Base-by-base conservation (phyloP, 192 early-diverging fungal genomes). In the Rhizophagus clarus region DNA sequence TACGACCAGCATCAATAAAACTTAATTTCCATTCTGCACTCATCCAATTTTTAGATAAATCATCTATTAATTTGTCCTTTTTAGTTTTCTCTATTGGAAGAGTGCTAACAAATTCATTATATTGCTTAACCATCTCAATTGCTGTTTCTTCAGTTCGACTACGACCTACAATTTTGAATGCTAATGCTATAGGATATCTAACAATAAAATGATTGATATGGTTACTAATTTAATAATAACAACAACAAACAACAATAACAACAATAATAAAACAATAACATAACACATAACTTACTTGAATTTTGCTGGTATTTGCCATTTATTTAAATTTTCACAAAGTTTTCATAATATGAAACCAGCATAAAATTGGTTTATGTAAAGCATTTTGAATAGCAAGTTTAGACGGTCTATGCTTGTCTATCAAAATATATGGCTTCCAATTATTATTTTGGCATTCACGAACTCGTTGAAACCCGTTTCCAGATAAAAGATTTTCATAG, bases 171-270 rank as follows among this genome's bases (percentile, higher is more conserved):
- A 63, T 26, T 63, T 63, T 63, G 9, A 63, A 63, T 26, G 24
- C 62, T 28, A 63, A 29, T 63, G 24, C n/a, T 14, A 63, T 63
- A 8, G 61, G 61, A 63, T 63, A 63, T 63, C 61, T 63, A 51
- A 63, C 4, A 22, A 11, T 22, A 61, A 61, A 22, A 61, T 5
- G 22, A 61, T 61, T 49, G 6, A 49, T 49, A 14, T 51, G 3
- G 14, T 51, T 14, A 51, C 20, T 4, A 51, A 51, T 20, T 51
- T 51, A n/a, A n/a, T 51, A 51, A 17, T 51, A 15, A 51, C 1
- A 51, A 51, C 17, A 1, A 61, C 7, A 29, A 63, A 26, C n/a
- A n/a, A n/a, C 20, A 51, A 17, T 51, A 15, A 51, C 1, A 51
- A 51, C 17, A 1, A 61, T 2, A 29, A 63, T n/a, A n/a, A n/a